Evolutionary conservation across 768 basidiomycete species (phyloP).

Genomic region (Agaricus blazei): DNA sequence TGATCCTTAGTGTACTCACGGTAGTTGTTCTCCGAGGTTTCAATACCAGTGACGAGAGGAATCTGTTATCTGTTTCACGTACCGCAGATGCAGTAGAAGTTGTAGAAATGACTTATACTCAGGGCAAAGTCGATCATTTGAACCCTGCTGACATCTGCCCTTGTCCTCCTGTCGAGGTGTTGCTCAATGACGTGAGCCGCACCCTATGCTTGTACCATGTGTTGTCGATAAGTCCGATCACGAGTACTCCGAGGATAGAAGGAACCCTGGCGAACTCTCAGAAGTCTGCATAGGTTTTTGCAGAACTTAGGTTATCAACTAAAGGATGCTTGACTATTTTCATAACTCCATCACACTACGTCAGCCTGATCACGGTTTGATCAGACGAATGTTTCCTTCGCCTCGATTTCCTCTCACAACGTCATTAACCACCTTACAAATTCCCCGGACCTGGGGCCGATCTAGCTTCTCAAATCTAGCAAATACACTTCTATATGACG

Average conservation of each 20-base stretch:
- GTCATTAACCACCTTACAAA: background rate
- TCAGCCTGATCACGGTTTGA: background rate
- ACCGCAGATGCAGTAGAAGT: background rate
- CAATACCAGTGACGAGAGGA: background rate
- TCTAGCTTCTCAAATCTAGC: background rate
- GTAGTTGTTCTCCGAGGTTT: background rate
- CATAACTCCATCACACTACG: background rate
- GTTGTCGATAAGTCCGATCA: background rate
- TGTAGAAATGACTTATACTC: background rate
- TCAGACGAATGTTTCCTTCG: background rate
- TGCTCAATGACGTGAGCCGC: conserved; percentile 1
- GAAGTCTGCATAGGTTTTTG: background rate
- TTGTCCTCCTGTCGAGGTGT: background rate
- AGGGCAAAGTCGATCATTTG: background rate
- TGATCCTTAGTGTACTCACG: background rate
- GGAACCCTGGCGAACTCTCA: background rate
- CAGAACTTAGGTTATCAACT: background rate
- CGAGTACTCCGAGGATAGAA: background rate
- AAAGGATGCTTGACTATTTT: background rate
- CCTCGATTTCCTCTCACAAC: conserved; percentile 2
- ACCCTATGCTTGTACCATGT: background rate
- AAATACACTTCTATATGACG: background rate
- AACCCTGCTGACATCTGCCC: background rate
- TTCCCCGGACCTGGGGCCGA: background rate
- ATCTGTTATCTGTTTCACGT: too few relatives aligned